Percentiles rank a stretch among this genome's conserved stretches.
phyloP scores from a whole-genome alignment of 2,329 filamentous ascomycete genomes.

The Verticillium dahliae region DNA sequence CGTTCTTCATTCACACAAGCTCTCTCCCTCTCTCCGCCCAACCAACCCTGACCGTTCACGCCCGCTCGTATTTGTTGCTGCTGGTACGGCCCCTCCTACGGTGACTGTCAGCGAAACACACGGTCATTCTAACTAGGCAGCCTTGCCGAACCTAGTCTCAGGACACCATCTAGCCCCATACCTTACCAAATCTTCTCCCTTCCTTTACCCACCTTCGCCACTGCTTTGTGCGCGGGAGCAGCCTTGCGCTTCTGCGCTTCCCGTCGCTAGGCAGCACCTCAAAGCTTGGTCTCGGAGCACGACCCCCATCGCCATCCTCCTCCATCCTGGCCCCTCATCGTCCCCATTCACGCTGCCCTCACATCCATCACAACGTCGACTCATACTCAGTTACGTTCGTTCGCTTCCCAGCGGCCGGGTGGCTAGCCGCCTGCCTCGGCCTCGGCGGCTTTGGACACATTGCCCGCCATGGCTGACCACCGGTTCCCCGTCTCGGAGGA shows the following conservation, averaged over 20 bases:
- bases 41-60: background rate
- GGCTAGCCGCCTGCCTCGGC: conserved; percentile 1
- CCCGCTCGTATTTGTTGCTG: too few relatives aligned
- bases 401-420: background rate
- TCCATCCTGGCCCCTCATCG: conserved; percentile 11
- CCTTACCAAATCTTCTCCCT: background rate
- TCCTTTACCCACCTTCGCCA: background rate
- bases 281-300: background rate
- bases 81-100: background rate
- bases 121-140: background rate
- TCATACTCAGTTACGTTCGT: background rate
- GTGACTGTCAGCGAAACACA: background rate
- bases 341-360: conserved; percentile 21
- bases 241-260: background rate
- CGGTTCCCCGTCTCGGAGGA: conserved; percentile 29
- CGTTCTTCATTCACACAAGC: background rate
- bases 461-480: conserved; percentile 37
- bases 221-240: background rate
- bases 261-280: background rate
- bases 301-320: background rate
- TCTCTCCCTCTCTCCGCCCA: background rate
- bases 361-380: conserved; percentile 7
- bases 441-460: conserved; percentile 3
- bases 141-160: background rate
- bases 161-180: background rate